phyloP scores from a whole-genome alignment of 2,329 filamentous ascomycete genomes.

The Fusarium hostae region DNA sequence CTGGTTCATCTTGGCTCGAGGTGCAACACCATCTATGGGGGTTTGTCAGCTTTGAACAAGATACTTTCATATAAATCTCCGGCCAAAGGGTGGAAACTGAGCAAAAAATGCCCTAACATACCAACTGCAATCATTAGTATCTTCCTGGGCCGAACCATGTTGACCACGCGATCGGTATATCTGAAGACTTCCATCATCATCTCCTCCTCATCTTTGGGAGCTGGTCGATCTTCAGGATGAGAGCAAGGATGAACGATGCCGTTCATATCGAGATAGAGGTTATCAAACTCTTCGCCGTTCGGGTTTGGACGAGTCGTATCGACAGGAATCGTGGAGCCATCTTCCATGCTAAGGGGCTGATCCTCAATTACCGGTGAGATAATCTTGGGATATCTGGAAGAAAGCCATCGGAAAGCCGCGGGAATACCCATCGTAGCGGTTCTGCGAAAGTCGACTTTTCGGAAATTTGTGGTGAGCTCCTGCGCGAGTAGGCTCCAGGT shows the following conservation, averaged over 20 bases:
- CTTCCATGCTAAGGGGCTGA: conserved; percentile 78
- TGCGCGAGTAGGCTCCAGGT: conserved; percentile 3
- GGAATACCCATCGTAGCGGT: conserved; percentile 84
- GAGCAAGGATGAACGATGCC: conserved; percentile 99
- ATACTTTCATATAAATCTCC: neutral
- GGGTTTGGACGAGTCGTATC: conserved; percentile 88
- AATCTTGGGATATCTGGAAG: conserved; percentile 97
- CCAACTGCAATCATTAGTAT: conserved; percentile 97
- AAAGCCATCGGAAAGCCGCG: conserved; percentile 95
- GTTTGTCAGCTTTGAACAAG: conserved; percentile 42
- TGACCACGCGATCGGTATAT: conserved; percentile 98
- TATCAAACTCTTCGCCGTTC: conserved; percentile 98
- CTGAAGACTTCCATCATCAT: conserved; percentile 99
- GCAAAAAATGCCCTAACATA: conserved; percentile 56
- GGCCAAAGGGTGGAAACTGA: neutral
- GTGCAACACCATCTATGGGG: conserved; percentile 86
- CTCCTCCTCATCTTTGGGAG: conserved; percentile 93
- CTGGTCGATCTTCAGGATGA: conserved; percentile 91
- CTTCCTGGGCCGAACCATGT: conserved; percentile 97
- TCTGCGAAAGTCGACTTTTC: neutral
- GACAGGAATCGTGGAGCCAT: conserved; percentile 85
- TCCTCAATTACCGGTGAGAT: conserved; percentile 92
- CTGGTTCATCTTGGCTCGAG: conserved; percentile 99
- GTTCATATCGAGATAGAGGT: conserved; percentile 99
- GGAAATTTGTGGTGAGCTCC: conserved; percentile 8